Evolutionary conservation across 73 alveolate genomes (phyloP), one percentile per base, ranked within the genome.

Genomic region (Paramecium tetraurelia): DNA sequence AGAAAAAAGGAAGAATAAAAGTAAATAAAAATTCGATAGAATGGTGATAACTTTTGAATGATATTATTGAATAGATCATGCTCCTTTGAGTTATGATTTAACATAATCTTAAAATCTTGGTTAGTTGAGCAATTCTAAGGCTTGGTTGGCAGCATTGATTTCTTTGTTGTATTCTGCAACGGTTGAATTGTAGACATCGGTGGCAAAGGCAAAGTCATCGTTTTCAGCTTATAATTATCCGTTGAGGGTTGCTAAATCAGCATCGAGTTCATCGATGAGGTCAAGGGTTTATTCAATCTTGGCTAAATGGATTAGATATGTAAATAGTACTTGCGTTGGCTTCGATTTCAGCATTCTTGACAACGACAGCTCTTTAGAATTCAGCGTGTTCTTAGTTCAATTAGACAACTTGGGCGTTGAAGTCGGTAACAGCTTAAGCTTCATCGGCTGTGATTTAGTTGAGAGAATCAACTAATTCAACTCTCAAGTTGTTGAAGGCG

Each of bases 291-390:
- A 40, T 22, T 80, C 90, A 46, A 46, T 41, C 53, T 80, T 80
- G 70, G 2, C 90, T 80, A 44, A 7, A 48, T 24, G 4, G 20
- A 10, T 31, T 40, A 80, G 57, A 29, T 72, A 80, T 72, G 18
- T 29, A 5, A 12, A 20, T 40, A 2, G n/a, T 63, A 80, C 90
- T 43, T 8, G 70, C 76, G 22, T 80, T 80, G n/a, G 90, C 90
- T 14, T 40, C 90, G 14, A 80, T 80, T 80, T 80, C 90, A 44
- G 90, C 90, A 80, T 41, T 80, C 90, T 80, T 80, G 7, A 80
- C 57, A 27, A 80, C 70, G 38, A 80, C 90, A 18, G 90, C 90
- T 80, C 90, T 80, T 80, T 80, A 80, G 90, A 80, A 80, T 80
- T 80, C 90, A 48, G 90, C 70, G 22, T 80, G 90, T 80, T 80